Percentiles rank a stretch among this genome's conserved stretches.
Evolutionary conservation across 495 filamentous ascomycete genomes (phyloP).

Genomic region (Penicillium samsonianum): DNA sequence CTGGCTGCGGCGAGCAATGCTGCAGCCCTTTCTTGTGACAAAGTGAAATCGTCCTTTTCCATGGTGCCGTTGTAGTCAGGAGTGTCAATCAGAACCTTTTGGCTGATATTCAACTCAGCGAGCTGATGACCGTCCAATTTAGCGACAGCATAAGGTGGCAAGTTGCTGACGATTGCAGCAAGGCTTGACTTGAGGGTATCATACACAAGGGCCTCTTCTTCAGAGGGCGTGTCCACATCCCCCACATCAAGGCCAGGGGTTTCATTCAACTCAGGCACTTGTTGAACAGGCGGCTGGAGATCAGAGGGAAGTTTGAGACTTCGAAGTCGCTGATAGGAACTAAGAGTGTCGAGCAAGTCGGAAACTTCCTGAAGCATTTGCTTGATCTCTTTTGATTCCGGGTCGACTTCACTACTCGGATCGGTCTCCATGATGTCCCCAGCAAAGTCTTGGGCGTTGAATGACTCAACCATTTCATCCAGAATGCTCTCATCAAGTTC

Average conservation of each 20-base stretch:
- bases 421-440: conserved; percentile 43
- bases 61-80: conserved; percentile 76
- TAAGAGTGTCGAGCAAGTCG: conserved; percentile 78
- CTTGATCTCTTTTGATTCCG: conserved; percentile 60
- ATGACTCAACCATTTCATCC: conserved; percentile 53
- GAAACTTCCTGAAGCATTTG: conserved; percentile 79
- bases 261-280: conserved; percentile 46
- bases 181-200: conserved; percentile 74
- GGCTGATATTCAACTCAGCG: conserved; percentile 77
- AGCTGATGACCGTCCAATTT: conserved; percentile 84
- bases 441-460: conserved; percentile 43
- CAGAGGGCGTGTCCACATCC: conserved; percentile 53
- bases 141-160: conserved; percentile 85
- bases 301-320: conserved; percentile 55
- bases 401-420: conserved; percentile 42
- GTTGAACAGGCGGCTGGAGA: conserved; percentile 24
- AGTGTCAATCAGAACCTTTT: conserved; percentile 70
- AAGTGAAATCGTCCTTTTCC: conserved; percentile 75
- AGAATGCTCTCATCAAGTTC: conserved; percentile 50
- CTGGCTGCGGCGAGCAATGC: conserved; percentile 32
- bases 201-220: conserved; percentile 72
- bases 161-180: conserved; percentile 64
- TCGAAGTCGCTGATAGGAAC: conserved; percentile 83
- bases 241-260: conserved; percentile 35
- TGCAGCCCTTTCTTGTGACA: conserved; percentile 41